Base-by-base conservation (phyloP, 768 basidiomycete species). In the Nidularia pulvinata region DNA sequence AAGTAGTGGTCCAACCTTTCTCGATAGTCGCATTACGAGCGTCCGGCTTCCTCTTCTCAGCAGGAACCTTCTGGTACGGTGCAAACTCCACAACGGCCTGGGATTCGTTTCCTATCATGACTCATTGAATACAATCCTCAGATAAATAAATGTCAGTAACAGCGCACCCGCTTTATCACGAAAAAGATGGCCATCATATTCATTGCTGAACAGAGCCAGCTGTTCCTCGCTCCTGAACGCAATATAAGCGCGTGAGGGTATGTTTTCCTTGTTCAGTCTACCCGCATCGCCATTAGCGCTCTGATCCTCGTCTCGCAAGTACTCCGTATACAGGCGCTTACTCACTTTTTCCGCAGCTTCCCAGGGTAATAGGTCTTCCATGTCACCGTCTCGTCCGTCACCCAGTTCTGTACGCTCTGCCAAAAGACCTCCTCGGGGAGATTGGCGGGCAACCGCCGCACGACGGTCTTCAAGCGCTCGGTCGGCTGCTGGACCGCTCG, bases 401-500 rank as follows among this genome's bases (percentile, higher is more conserved):
- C 88, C 95, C 95, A 98, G 1, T 77, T 65, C 50, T 85, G 77
- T 3, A 95, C 93, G 56, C 91, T 93, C 61, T 89, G 84, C 96
- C 96, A 99, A 71, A 99, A 98, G 50, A 97, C 72, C 2, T 85
- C 85, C 61, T 95, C 94, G 4, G 96, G 96, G 2, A 99, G 77
- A 61, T 95, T 93, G 10, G 95, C 90, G 0, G 96, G 96, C 4
- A 98, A 77, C 37, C 93, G 75, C 43, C 96, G 85, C 14, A 98
- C 87, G 58, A 97, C 81, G 33, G 86, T 86, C 78, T 99, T 98
- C 61, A 94, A 73, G 4, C 89, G 83, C 56, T 89, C 88, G 4
- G 69, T 69, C 16, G 71, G 68, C 11, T 69, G 70, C 1, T 57
- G 65, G 48, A 50, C 59, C 37, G 61, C 71, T 33, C 55, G 54